Evolutionary conservation across 169 alveolate species (phyloP).

Genomic region (Eimeria mitis): DNA sequence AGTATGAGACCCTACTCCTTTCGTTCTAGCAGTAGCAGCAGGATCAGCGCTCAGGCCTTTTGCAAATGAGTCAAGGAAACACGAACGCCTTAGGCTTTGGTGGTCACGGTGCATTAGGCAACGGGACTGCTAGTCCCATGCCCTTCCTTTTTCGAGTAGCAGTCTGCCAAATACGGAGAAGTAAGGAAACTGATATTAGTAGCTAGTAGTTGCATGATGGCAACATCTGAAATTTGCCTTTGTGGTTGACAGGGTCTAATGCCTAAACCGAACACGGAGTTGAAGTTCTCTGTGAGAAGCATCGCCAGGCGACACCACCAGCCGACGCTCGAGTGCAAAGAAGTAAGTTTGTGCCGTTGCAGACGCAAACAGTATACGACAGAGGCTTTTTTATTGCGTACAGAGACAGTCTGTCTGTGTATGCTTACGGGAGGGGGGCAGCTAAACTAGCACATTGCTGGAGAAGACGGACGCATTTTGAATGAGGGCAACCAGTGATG

Average conservation of each 20-base stretch:
- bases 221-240: background rate
- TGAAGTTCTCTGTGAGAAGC: conserved; percentile 10
- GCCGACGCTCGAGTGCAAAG: conserved; percentile 57
- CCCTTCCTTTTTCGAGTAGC: background rate
- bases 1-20: background rate
- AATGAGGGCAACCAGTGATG: background rate
- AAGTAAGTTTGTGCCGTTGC: background rate
- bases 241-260: conserved; percentile 50
- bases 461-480: background rate
- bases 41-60: background rate
- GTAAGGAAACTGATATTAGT: background rate
- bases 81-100: background rate
- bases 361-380: background rate
- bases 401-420: too few relatives aligned
- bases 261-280: conserved; percentile 30
- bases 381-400: background rate
- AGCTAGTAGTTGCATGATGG: background rate
- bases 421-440: background rate
- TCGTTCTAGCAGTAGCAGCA: background rate
- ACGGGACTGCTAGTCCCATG: background rate
- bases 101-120: background rate
- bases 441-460: background rate
- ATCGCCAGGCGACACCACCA: background rate
- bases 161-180: background rate
- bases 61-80: background rate